Percentiles rank a stretch among this genome's conserved stretches.
These are phyloP conservation scores for Polyplosphaeria fusca DNA, from an alignment of 495 filamentous ascomycete species.

Conservation along the genomic window DNA sequence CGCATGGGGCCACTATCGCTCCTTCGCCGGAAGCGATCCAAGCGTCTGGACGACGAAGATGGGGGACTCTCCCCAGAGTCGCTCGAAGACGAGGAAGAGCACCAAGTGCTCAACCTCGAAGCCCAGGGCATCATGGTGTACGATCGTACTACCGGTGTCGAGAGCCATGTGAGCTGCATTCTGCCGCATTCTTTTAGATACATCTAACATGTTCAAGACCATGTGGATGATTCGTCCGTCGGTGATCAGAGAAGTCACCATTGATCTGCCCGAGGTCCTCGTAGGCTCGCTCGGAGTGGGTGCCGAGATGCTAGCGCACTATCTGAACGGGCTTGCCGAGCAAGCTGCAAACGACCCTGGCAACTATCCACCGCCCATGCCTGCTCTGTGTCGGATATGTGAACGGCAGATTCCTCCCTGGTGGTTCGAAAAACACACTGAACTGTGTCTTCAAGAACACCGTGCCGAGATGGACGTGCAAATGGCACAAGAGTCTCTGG, in stretches of 20 bases:
- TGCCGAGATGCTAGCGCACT: conserved; percentile 89
- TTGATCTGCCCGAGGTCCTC: conserved; percentile 85
- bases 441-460: conserved; percentile 93
- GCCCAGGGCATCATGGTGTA: conserved; percentile 98
- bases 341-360: conserved; percentile 75
- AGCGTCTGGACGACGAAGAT: conserved; percentile 26
- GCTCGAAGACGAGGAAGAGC: conserved; percentile 44
- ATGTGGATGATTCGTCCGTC: conserved; percentile 99
- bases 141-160: conserved; percentile 77
- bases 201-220: conserved; percentile 54
- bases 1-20: conserved; percentile 68
- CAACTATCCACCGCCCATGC: conserved; percentile 79
- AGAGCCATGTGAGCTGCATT: conserved; percentile 74
- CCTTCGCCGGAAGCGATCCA: conserved; percentile 51
- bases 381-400: conserved; percentile 93
- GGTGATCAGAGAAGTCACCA: conserved; percentile 83
- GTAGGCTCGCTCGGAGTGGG: conserved; percentile 93
- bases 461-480: conserved; percentile 96
- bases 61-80: conserved; percentile 39
- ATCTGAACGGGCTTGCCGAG: conserved; percentile 86
- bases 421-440: conserved; percentile 99
- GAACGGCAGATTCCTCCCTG: conserved; percentile 97
- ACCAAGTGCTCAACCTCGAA: conserved; percentile 72
- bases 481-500: conserved; percentile 84
- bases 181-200: not conserved